Evolutionary conservation across 116 monocot genomes (phyloP), one percentile per base, ranked within the genome.

Genomic region (Dioscorea cayenensis): DNA sequence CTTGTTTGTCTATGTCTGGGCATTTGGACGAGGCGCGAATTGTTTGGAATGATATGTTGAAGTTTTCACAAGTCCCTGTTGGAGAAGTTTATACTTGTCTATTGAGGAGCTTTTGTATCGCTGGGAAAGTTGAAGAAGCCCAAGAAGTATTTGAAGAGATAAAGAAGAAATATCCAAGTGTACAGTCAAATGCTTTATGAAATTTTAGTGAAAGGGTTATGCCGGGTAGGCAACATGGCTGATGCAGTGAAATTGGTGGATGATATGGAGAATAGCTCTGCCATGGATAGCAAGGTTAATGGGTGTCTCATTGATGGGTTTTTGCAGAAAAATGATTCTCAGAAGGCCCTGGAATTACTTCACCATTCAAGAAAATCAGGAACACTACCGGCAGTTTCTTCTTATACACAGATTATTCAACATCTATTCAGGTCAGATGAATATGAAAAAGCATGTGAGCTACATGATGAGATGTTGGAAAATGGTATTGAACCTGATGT

Each of bases 401-500:
- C 89, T 48, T 95, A 83, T 80, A 89, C 89, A 68, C 83, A 89
- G 68, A 55, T 91, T 37, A 81, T 95, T 37, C 83, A 91, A 35
- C 70, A 84, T 75, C 86, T 95, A 4, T 84, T 77, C 28, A 79
- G 72, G 32, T 78, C 80, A 68, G 73, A 72, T 64, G 68, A 79
- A 49, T 77, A 86, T 65, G 16, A 63, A 48, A 76, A 77, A 66
- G 91, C 91, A 22, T 95, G 91, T 49, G 65, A 86, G 11, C 52
- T 91, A n/a, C 91, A 83, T 66, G 69, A 75, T 6, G 88, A 83
- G 60, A 95, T 91, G 91, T 43, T 86, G 22, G 58, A 72, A 48
- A 66, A 72, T 64, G 81, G 84, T 10, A 80, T 79, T 49, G 60
- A 84, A 65, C 76, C 82, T 13, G 91, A 95, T 74, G 63, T 76